Percentiles rank a stretch among this genome's conserved stretches.
phyloP scores from a whole-genome alignment of 2,329 filamentous ascomycete species.

The Chrysosporium queenslandicum region DNA sequence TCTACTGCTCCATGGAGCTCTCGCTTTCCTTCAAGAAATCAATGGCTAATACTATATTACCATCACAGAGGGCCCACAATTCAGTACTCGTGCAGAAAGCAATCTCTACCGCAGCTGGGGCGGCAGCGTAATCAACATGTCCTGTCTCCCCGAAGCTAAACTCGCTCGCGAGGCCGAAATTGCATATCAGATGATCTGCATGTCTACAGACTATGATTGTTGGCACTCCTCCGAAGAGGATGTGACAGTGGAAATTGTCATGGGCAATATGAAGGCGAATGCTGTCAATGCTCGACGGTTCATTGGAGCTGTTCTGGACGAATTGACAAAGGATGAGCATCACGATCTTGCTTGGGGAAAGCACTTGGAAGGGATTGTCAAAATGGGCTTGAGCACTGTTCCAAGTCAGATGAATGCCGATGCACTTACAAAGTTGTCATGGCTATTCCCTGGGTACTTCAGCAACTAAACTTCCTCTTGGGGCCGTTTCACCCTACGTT shows the following conservation, averaged over 20 bases:
- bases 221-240: slow-evolving; percentile 66
- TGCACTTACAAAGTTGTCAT: slow-evolving; percentile 69
- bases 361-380: slow-evolving; percentile 66
- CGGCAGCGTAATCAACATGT: slow-evolving; percentile 97
- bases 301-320: slow-evolving; percentile 70
- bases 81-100: slow-evolving; percentile 90
- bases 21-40: not conserved
- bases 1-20: slow-evolving; percentile 17
- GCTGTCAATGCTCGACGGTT: slow-evolving; percentile 75
- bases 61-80: slow-evolving; percentile 78
- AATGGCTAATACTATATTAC: not conserved
- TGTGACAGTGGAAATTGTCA: slow-evolving; percentile 93
- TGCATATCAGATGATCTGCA: slow-evolving; percentile 96
- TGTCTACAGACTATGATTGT: slow-evolving; percentile 99
- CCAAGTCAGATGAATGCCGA: slow-evolving; percentile 61
- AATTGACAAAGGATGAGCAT: slow-evolving; percentile 69
- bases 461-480: not conserved
- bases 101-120: slow-evolving; percentile 93
- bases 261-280: slow-evolving; percentile 93
- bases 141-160: slow-evolving; percentile 86
- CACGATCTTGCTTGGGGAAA: slow-evolving; percentile 64
- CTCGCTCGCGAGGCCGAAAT: slow-evolving; percentile 93
- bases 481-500: not conserved
- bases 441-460: slow-evolving; percentile 77
- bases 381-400: slow-evolving; percentile 78